phyloP scores from a whole-genome alignment of 1,284 basidiomycete species.

The Gymnopus androsaceus region DNA sequence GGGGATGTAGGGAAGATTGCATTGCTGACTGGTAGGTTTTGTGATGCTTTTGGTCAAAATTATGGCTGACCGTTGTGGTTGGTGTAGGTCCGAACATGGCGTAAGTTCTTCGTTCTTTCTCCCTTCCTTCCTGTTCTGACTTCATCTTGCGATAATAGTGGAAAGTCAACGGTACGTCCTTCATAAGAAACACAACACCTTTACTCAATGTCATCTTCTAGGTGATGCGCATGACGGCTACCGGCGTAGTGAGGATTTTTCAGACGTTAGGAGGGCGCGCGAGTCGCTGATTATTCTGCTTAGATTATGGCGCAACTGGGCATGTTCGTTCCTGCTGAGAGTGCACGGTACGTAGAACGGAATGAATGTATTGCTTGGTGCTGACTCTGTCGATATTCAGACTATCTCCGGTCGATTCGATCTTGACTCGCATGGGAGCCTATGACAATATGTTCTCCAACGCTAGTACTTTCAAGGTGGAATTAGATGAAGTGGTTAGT shows the following conservation, averaged over 20 bases:
- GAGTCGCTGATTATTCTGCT: not conserved
- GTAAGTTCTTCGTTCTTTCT: constrained; percentile 44
- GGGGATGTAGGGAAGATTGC: constrained; percentile 78
- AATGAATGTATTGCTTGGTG: not conserved
- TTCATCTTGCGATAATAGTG: constrained; percentile 45
- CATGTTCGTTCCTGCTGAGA: constrained; percentile 92
- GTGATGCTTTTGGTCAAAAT: not conserved
- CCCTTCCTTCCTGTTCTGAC: not conserved
- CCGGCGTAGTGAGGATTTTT: constrained; percentile 66
- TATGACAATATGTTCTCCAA: constrained; percentile 97
- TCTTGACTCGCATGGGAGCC: constrained; percentile 97
- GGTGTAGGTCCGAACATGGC: constrained; percentile 84
- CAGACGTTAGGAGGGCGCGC: not conserved
- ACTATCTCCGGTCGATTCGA: constrained; percentile 88
- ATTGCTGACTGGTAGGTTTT: constrained; percentile 77
- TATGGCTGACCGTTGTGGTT: not conserved
- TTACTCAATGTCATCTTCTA: constrained; percentile 28
- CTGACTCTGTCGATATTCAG: constrained; percentile 36
- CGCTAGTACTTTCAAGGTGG: constrained; percentile 95
- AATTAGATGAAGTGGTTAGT: constrained; percentile 89
- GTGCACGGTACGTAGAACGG: constrained; percentile 60
- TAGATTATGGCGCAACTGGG: constrained; percentile 98
- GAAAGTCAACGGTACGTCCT: constrained; percentile 78
- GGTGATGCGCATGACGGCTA: constrained; percentile 96
- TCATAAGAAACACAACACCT: not conserved